Percentiles rank a stretch among this genome's conserved stretches.
phyloP scores from a whole-genome alignment of 2,329 filamentous ascomycete genomes.

The Chaetomiaceae sp. region DNA sequence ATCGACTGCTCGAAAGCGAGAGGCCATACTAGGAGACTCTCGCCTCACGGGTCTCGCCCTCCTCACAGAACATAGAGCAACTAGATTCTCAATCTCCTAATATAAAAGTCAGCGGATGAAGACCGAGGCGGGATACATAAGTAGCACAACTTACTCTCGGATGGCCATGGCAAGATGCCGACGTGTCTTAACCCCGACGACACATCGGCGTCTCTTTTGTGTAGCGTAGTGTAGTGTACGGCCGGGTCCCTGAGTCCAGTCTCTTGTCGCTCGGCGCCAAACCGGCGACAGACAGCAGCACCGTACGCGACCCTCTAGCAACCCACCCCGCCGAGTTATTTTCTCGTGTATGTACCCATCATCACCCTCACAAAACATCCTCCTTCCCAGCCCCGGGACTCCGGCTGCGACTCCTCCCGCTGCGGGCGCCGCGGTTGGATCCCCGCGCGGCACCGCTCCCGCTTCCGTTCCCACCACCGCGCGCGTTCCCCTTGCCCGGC shows the following conservation, averaged over 20 bases:
- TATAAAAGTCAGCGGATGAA: no score
- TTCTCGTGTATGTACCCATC: no score
- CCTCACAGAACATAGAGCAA: no score
- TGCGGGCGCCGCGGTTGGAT: constrained; percentile 32
- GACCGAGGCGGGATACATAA: no score
- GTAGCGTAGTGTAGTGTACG: no score
- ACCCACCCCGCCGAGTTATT: no score
- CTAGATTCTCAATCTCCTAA: no score
- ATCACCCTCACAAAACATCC: constrained; percentile 3
- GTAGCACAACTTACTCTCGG: constrained; percentile 11
- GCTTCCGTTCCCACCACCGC: constrained; percentile 31
- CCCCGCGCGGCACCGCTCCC: constrained; percentile 38
- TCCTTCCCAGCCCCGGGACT: constrained; percentile 37
- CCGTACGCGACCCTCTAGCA: background rate
- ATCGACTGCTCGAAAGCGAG: no score
- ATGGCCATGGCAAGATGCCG: constrained; percentile 17
- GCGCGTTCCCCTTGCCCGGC: constrained; percentile 49
- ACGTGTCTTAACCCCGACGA: constrained; percentile 19
- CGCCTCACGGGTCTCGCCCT: no score
- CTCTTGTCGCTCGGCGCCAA: background rate
- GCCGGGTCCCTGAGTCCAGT: no score
- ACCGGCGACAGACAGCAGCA: background rate
- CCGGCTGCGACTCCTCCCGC: constrained; percentile 44
- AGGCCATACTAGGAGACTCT: no score
- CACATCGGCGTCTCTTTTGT: constrained; percentile 19